Base-by-base conservation (phyloP, 2,329 filamentous ascomycete genomes). In the Trichoderma afroharzianum region DNA sequence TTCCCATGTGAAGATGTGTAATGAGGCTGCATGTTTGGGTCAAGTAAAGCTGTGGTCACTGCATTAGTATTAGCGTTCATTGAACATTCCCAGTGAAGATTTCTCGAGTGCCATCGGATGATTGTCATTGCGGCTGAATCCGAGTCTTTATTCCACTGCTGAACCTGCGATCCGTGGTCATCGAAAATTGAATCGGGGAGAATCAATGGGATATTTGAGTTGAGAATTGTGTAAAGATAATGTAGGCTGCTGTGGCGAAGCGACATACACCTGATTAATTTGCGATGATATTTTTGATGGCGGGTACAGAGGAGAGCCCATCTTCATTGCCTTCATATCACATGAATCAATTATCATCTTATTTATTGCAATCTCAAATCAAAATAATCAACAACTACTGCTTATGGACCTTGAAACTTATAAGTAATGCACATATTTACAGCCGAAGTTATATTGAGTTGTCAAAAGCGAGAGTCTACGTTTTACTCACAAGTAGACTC, bases 331-430 rank as follows among this genome's bases (percentile, higher is more conserved):
- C 7, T n/a, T 5, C 39, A 0, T 43, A 43, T 43, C 39, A 43
- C 15, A 1, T 43, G 39, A 43, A 43, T 0, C 7, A 43, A 1
- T 3, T n/a, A 43, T 43, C 39, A 43, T n/a, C 39, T n/a, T 1
- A 43, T 43, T 43, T 43, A 3, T 43, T 43, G 15, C 39, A 43
- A 4, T 43, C 9, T 8, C 39, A 43, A 3, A 43, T 9, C 39
- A 43, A 1, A 43, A n/a, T 43, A 43, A n/a, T n/a, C 39, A 1
- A 43, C 3, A n/a, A 1, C 0, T 9, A 3, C 39, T 0, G 15
- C 39, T 43, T n/a, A 43, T 43, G 15, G 36, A n/a, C 36, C 3
- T 43, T 43, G n/a, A n/a, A 6, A 18, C 1, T 43, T 4, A n/a
- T 43, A 43, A 43, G 36, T 39, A 39, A 39, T 15, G 1, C 36